A percentile compares a stretch with the other conserved stretches of the same genome.
phyloP scores from a whole-genome alignment of 257 asterid species.

The Craterostigma plantagineum region DNA sequence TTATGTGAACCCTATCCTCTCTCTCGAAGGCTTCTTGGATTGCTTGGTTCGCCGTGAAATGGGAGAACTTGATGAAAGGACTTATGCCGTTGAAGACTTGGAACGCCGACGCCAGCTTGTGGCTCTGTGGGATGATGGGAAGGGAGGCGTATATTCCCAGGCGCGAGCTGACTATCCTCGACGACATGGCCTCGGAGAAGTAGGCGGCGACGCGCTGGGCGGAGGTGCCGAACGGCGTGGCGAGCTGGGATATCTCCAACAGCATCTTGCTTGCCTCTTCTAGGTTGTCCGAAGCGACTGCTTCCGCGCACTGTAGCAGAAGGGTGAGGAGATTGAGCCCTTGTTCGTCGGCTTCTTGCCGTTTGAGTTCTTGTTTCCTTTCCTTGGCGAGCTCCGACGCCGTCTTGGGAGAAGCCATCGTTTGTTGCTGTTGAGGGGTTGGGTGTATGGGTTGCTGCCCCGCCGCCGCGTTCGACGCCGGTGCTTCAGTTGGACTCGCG shows the following conservation, averaged over 20 bases:
- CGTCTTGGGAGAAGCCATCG: constrained; percentile 14
- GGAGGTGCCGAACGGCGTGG: constrained; percentile 88
- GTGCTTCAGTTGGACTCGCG: constrained; percentile 5
- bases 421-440: constrained; percentile 15
- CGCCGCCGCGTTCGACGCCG: constrained; percentile 5
- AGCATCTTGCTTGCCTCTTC: constrained; percentile 77
- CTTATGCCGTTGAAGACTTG: constrained; percentile 90
- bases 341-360: constrained; percentile 62
- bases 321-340: constrained; percentile 74
- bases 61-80: constrained; percentile 86
- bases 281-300: constrained; percentile 57
- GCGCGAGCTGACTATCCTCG: constrained; percentile 71
- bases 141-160: constrained; percentile 64
- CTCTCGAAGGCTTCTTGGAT: constrained; percentile 92
- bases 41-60: constrained; percentile 94
- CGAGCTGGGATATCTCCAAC: constrained; percentile 68
- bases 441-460: constrained; percentile 7
- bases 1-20: constrained; percentile 84
- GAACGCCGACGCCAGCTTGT: constrained; percentile 73
- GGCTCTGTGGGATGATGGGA: constrained; percentile 51
- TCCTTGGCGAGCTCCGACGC: constrained; percentile 12
- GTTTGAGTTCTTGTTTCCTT: constrained; percentile 36
- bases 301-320: constrained; percentile 78
- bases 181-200: constrained; percentile 96
- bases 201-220: constrained; percentile 99